Conservation (phyloP, 805 yeast species). For the Sugiyamaella marilandica region DNA sequence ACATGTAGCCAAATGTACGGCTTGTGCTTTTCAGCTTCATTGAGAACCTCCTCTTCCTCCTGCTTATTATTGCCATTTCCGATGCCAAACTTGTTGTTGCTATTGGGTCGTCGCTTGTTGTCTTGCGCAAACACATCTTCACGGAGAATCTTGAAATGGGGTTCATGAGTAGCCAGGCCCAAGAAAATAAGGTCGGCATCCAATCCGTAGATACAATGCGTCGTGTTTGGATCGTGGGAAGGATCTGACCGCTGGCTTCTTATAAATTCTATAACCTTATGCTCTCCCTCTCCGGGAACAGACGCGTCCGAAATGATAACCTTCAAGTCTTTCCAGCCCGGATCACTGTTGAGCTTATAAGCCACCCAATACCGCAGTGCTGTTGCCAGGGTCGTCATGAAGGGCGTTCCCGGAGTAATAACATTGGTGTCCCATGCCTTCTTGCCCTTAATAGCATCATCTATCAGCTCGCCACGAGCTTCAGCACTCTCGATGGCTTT, state of each 20-base stretch:
- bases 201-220: conserved; percentile 94
- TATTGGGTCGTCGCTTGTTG: conserved; percentile 30
- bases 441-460: conserved; percentile 65
- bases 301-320: conserved; percentile 92
- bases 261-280: conserved; percentile 93
- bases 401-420: conserved; percentile 98
- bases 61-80: conserved; percentile 36
- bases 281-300: conserved; percentile 99
- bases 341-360: conserved; percentile 79
- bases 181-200: conserved; percentile 97
- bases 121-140: conserved; percentile 94
- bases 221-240: conserved; percentile 83
- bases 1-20: conserved; percentile 95
- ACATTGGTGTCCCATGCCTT: conserved; percentile 91
- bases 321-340: conserved; percentile 88
- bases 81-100: conserved; percentile 33
- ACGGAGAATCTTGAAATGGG: conserved; percentile 87
- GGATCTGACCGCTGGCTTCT: conserved; percentile 86
- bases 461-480: conserved; percentile 67
- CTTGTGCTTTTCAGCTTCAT: conserved; percentile 43
- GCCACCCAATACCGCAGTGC: conserved; percentile 90
- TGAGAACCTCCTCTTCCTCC: conserved; percentile 30
- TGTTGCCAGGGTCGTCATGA: conserved; percentile 84
- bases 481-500: conserved; percentile 55
- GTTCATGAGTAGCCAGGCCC: conserved; percentile 96